Conservation (phyloP, 1,139 yeast genomes). For the Geotrichum fermentans region DNA sequence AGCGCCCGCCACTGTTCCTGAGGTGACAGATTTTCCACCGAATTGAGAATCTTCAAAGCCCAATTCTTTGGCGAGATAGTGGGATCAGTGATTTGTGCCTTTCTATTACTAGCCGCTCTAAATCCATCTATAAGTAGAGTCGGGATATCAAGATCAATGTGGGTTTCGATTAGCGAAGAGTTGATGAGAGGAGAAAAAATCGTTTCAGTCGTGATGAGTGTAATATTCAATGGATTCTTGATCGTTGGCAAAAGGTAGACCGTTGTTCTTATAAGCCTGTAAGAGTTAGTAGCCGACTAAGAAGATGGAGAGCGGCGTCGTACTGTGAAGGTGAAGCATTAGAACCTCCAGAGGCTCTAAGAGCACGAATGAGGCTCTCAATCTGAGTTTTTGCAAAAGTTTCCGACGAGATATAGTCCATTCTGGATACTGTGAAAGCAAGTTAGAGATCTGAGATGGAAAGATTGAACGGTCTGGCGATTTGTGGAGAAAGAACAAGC, state of each 20-base stretch:
- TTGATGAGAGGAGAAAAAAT: constrained; percentile 48
- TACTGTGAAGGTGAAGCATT: constrained; percentile 2
- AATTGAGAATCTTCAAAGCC: constrained; percentile 42
- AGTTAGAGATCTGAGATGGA: too few species aligned
- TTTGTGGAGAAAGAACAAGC: too few species aligned
- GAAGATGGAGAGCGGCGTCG: background rate
- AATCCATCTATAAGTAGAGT: constrained; percentile 37
- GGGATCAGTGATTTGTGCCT: constrained; percentile 57
- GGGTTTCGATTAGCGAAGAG: constrained; percentile 22
- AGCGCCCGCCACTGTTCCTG: constrained; percentile 49
- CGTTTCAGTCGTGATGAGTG: constrained; percentile 48
- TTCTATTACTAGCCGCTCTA: constrained; percentile 45
- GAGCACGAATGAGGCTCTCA: constrained; percentile 10
- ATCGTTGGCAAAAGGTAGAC: constrained; percentile 60
- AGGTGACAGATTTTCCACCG: constrained; percentile 17
- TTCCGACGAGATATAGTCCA: constrained; percentile 8
- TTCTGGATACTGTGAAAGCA: too few species aligned
- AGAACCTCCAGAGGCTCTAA: constrained; percentile 7
- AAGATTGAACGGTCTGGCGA: too few species aligned
- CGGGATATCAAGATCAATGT: constrained; percentile 21
- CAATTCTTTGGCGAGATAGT: constrained; percentile 51
- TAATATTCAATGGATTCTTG: constrained; percentile 53
- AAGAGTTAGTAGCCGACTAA: background rate
- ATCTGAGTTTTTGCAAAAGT: constrained; percentile 4
- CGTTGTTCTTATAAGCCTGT: constrained; percentile 44